These are phyloP conservation scores for Candida corydali DNA, from an alignment of 805 yeast species.

Conservation along the genomic window DNA sequence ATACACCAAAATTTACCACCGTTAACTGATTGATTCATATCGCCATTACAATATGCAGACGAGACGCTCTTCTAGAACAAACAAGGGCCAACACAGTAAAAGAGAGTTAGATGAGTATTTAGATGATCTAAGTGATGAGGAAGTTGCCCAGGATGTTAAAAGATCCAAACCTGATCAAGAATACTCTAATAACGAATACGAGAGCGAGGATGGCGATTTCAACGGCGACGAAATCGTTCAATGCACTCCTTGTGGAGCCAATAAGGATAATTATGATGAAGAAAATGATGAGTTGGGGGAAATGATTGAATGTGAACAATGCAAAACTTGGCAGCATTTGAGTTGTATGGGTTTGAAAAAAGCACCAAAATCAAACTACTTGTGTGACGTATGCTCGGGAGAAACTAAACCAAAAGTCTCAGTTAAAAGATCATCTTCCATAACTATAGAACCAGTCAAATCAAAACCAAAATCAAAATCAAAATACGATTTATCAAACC, in stretches of 20 bases:
- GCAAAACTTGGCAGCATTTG: constrained; percentile 72
- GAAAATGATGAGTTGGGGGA: constrained; percentile 47
- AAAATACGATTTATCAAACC: constrained; percentile 4
- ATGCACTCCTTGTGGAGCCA: constrained; percentile 61
- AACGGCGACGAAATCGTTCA: constrained; percentile 42
- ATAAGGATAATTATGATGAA: constrained; percentile 53
- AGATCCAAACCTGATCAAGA: constrained; percentile 7
- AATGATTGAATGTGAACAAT: constrained; percentile 57
- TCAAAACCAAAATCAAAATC: constrained; percentile 1
- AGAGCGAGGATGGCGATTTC: constrained; percentile 12
- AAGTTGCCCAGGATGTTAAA: neutral
- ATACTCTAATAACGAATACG: constrained; percentile 1
- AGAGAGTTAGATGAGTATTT: constrained; percentile 18
- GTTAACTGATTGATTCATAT: neutral
- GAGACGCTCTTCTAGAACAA: constrained; percentile 35
- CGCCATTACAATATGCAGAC: neutral
- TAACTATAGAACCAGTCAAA: neutral
- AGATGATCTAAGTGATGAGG: neutral
- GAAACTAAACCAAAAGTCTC: neutral
- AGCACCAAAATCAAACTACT: constrained; percentile 44
- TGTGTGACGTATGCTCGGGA: constrained; percentile 42
- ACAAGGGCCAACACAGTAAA: constrained; percentile 37
- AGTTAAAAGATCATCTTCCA: neutral
- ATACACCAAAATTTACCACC: no score
- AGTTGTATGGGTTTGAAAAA: constrained; percentile 51